Conservation (phyloP, 768 basidiomycete species). For the Cubamyces sp. region DNA sequence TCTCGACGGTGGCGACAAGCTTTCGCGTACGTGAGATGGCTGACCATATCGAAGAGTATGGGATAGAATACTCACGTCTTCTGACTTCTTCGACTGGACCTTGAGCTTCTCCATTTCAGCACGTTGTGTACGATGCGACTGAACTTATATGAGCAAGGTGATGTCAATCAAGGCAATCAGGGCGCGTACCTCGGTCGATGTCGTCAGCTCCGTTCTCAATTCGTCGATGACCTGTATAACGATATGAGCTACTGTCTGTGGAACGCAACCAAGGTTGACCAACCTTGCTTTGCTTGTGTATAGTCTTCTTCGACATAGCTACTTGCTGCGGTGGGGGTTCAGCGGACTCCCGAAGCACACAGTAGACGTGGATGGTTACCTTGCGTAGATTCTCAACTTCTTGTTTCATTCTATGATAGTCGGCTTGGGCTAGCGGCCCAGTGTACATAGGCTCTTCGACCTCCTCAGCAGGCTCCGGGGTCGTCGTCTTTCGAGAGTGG, state of each 20-base stretch:
- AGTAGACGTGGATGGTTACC: conserved; percentile 16
- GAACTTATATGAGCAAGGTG: not conserved
- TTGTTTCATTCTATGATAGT: conserved; percentile 29
- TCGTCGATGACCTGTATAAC: conserved; percentile 32
- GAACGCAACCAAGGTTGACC: not conserved
- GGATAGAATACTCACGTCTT: conserved; percentile 50
- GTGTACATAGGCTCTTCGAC: conserved; percentile 28
- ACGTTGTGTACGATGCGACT: conserved; percentile 30
- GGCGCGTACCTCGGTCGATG: conserved; percentile 26
- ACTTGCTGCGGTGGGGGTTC: conserved; percentile 23
- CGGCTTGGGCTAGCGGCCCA: conserved; percentile 22
- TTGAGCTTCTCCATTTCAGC: conserved; percentile 61
- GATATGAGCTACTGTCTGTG: no score
- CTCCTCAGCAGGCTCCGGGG: conserved; percentile 37
- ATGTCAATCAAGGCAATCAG: not conserved
- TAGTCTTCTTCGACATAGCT: conserved; percentile 30
- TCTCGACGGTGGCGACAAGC: conserved; percentile 61
- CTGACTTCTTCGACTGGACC: conserved; percentile 54
- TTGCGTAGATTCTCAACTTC: conserved; percentile 33
- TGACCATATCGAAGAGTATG: not conserved
- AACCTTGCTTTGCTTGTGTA: conserved; percentile 34
- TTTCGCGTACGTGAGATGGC: not conserved
- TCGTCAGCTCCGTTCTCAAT: conserved; percentile 29
- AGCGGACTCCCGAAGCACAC: not conserved
- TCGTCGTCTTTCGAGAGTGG: conserved; percentile 28